phyloP scores from a whole-genome alignment of 2,329 filamentous ascomycete species.

The Leptographium galeiforme region DNA sequence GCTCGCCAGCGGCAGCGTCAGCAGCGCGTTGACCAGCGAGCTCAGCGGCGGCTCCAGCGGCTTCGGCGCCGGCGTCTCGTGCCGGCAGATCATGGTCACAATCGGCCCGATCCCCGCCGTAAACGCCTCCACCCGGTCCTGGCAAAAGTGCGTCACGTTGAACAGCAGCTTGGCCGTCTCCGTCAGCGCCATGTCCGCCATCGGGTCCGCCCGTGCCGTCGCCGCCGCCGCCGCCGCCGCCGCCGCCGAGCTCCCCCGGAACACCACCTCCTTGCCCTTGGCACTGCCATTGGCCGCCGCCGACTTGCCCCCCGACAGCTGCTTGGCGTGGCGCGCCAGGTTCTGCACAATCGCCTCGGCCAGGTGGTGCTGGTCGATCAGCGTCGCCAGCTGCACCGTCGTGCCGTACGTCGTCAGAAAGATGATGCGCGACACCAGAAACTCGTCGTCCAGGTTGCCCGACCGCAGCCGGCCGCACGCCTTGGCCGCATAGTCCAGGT shows the following conservation, averaged over 20 bases:
- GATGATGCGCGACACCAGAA: constrained; percentile 64
- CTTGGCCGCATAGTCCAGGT: constrained; percentile 53
- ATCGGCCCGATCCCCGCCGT: constrained; percentile 55
- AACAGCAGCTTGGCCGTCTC: constrained; percentile 84
- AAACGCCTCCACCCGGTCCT: constrained; percentile 48
- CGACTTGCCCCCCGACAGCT: constrained; percentile 13
- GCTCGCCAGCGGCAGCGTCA: constrained; percentile 59
- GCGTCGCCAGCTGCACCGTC: constrained; percentile 47
- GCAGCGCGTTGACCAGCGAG: constrained; percentile 63
- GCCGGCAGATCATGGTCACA: constrained; percentile 52
- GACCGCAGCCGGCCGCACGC: constrained; percentile 59
- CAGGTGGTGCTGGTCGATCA: constrained; percentile 54
- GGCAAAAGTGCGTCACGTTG: constrained; percentile 69
- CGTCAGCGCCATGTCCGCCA: constrained; percentile 66
- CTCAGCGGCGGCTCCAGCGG: constrained; percentile 62
- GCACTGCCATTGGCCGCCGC: not conserved
- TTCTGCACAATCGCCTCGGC: constrained; percentile 57
- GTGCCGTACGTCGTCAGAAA: constrained; percentile 71
- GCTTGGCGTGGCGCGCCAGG: constrained; percentile 53
- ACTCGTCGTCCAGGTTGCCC: constrained; percentile 71
- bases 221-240: constrained; percentile 12
- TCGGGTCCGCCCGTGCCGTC: constrained; percentile 28
- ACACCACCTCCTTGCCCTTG: constrained; percentile 6
- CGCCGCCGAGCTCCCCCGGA: constrained; percentile 6
- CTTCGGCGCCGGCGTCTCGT: constrained; percentile 41